Evolutionary conservation across 192 early-diverging fungal species (phyloP).

Genomic region (Chytriomyces hyalinus): DNA sequence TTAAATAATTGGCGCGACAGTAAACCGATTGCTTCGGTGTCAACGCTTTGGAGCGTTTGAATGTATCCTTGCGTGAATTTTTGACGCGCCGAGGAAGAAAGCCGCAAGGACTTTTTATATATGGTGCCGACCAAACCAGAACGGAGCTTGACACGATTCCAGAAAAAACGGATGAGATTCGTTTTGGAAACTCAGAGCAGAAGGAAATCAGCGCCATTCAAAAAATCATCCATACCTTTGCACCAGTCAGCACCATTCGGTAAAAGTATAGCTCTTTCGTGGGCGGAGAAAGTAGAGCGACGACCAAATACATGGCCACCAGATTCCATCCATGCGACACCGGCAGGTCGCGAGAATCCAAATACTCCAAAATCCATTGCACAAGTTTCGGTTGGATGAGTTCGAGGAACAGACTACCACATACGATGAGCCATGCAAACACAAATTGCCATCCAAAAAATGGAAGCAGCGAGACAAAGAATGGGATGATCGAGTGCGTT

Average conservation of each 20-base stretch:
- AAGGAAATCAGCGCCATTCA: too few species aligned
- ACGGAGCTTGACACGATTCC: neutral
- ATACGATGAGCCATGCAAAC: conserved; percentile 18
- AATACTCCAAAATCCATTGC: conserved; percentile 15
- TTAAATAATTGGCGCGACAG: conserved; percentile 24
- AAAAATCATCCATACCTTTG: neutral
- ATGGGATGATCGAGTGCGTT: neutral
- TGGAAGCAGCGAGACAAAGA: conserved; percentile 16
- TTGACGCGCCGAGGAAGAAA: conserved; percentile 37
- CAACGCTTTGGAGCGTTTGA: conserved; percentile 30
- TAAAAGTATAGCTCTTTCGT: conserved; percentile 32
- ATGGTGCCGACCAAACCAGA: conserved; percentile 39
- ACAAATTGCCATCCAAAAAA: conserved; percentile 21
- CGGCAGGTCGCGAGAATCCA: neutral
- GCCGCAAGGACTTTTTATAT: conserved; percentile 37
- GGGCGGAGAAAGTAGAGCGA: conserved; percentile 32
- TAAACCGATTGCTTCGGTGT: conserved; percentile 6
- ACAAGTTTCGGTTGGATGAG: conserved; percentile 28
- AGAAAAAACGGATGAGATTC: neutral
- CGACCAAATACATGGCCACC: conserved; percentile 2
- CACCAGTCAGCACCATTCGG: conserved; percentile 22
- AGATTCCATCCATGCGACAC: conserved; percentile 11
- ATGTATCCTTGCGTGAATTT: conserved; percentile 33
- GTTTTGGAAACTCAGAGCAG: too few species aligned
- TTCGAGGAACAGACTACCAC: conserved; percentile 1